Evolutionary conservation across 345 rosid species (phyloP).

Genomic region (Orychophragmus violaceus): DNA sequence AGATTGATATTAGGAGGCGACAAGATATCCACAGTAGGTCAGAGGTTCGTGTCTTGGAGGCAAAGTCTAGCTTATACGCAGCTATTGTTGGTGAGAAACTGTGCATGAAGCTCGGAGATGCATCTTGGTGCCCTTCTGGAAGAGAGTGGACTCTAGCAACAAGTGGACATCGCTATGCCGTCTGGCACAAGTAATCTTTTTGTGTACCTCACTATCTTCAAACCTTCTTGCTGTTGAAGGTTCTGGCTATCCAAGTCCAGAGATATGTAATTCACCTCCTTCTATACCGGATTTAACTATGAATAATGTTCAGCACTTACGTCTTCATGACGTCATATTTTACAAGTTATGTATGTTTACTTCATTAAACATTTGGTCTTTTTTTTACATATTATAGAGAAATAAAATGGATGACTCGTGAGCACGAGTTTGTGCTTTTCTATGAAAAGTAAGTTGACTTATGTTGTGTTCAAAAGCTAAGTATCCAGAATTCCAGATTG

Average conservation of each 20-base stretch:
- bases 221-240: neutral
- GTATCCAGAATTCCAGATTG: neutral
- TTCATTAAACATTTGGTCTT: neutral
- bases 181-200: slow-evolving; percentile 57
- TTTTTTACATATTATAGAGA: neutral
- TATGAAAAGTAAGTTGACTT: slow-evolving; percentile 15
- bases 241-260: neutral
- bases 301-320: neutral
- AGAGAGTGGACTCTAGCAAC: slow-evolving; percentile 74
- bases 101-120: slow-evolving; percentile 83
- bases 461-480: neutral
- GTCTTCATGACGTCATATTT: slow-evolving; percentile 14
- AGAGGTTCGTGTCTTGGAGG: slow-evolving; percentile 49
- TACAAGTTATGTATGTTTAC: neutral
- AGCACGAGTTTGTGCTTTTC: neutral
- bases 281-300: neutral
- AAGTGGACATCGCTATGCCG: slow-evolving; percentile 66
- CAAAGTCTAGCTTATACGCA: slow-evolving; percentile 61
- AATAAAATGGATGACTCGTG: neutral
- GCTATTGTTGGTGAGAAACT: slow-evolving; percentile 73
- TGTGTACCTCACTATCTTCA: neutral
- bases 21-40: slow-evolving; percentile 69
- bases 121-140: slow-evolving; percentile 85
- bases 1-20: slow-evolving; percentile 60
- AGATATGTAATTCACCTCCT: neutral